Evolutionary conservation across 345 rosid species (phyloP), one percentile per base, ranked within the genome.

Genomic region (Rhodomyrtus tomentosa): DNA sequence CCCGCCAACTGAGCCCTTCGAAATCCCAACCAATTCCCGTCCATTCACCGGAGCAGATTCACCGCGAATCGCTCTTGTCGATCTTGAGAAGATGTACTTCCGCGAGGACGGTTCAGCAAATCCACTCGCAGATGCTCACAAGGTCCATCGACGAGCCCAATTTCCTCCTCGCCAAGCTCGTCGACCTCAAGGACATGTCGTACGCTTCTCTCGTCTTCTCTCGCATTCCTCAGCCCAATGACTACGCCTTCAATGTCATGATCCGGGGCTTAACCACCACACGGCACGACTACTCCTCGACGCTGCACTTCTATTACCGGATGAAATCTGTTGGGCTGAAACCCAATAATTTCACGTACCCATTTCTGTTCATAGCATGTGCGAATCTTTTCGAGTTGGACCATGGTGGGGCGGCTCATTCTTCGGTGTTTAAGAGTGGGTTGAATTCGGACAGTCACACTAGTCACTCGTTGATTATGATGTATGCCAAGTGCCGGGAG

Each of bases 191-290:
- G 56, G 91, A 94, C 88, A 88, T 89, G 81, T 5, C 56, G 82
- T 94, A 96, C 48, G 95, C 98, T 18, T 90, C 92, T 50, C 85
- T 88, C 72, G 84, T 96, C 55, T 95, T 96, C 88, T 59, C 88
- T 81, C 93, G 84, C 10, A 89, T 95, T 51, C 91, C 91, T 13
- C 81, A 50, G 12, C 98, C 96, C 51, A 88, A 93, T 81, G 92
- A 93, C n/a, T 90, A 92, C 81, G 92, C 97, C 20, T 96, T 92
- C 90, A 96, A 94, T 80, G 81, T 94, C 76, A 93, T 96, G 96
- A 93, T 96, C 88, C 91, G 96, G 45, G 99, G 97, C 24, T 54
- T 93, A 15, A 85, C 98, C 55, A 91, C 90, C 54, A 88, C 91
- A 13, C 94, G 98, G 98, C 58, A 85, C 32, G 88, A 88, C 3